These are phyloP conservation scores for Wickerhamiella spandovensis DNA, from an alignment of 805 yeast genomes.

Conservation along the genomic window DNA sequence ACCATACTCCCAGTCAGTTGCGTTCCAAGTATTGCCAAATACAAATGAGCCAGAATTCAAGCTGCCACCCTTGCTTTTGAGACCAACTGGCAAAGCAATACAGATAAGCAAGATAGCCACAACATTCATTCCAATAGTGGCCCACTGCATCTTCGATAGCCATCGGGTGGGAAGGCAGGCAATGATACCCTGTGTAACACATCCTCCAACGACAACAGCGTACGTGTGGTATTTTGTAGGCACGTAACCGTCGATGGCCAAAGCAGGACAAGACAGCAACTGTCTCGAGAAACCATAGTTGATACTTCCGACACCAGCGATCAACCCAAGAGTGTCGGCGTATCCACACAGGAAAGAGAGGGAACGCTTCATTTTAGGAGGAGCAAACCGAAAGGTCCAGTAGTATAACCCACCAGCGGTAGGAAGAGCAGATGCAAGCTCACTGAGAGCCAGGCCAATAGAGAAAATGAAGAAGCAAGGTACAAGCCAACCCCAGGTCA, in stretches of 20 bases:
- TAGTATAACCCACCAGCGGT: constrained; percentile 61
- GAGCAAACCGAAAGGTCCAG: constrained; percentile 54
- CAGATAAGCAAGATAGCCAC: constrained; percentile 38
- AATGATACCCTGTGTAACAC: constrained; percentile 36
- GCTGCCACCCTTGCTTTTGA: constrained; percentile 10
- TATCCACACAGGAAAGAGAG: constrained; percentile 50
- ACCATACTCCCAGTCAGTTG: constrained; percentile 51
- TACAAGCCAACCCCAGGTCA: constrained; percentile 60
- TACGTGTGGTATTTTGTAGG: constrained; percentile 41
- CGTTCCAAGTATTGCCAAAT: constrained; percentile 38
- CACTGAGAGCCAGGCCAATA: constrained; percentile 48
- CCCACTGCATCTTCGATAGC: constrained; percentile 43
- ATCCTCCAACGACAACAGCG: constrained; percentile 52
- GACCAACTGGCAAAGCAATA: constrained; percentile 51
- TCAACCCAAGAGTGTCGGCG: constrained; percentile 49
- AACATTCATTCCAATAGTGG: constrained; percentile 41
- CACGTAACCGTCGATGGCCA: constrained; percentile 35
- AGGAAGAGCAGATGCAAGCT: constrained; percentile 52
- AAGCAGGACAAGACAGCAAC: constrained; percentile 22
- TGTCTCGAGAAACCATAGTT: constrained; percentile 58
- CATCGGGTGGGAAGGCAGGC: constrained; percentile 45
- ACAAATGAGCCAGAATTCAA: constrained; percentile 39
- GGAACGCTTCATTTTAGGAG: constrained; percentile 36
- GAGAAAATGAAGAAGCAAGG: constrained; percentile 40
- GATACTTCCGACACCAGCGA: constrained; percentile 54